A percentile compares a stretch with the other conserved stretches of the same genome.
Evolutionary conservation across 2,329 filamentous ascomycete genomes (phyloP).

Genomic region (Venturia oleaginea): DNA sequence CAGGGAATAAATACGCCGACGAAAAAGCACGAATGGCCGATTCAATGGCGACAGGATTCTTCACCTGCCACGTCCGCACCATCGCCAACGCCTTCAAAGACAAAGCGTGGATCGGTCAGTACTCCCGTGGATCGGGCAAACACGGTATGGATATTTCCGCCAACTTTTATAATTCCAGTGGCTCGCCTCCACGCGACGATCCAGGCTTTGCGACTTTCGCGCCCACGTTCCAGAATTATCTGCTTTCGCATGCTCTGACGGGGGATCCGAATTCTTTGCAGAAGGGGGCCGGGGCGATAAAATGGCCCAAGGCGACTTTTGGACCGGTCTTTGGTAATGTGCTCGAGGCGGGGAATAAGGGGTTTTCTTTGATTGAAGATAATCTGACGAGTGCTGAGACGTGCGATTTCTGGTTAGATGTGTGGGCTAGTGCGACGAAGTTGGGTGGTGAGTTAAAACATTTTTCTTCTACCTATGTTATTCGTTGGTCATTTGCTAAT

Average conservation of each 20-base stretch:
- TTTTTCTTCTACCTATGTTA: background rate
- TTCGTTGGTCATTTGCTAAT: background rate
- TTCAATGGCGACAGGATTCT: background rate
- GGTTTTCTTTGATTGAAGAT: background rate
- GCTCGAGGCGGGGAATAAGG: slow-evolving; percentile 9
- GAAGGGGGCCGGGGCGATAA: background rate
- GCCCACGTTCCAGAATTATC: slow-evolving; percentile 4
- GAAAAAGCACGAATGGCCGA: background rate
- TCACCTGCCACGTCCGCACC: slow-evolving; percentile 9
- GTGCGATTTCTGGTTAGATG: slow-evolving; percentile 11
- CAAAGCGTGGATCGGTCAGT: slow-evolving; percentile 3
- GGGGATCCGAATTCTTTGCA: slow-evolving; percentile 4
- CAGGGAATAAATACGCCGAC: background rate
- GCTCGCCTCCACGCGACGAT: background rate
- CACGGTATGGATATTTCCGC: slow-evolving; percentile 9
- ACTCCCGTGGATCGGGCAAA: background rate
- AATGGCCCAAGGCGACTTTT: slow-evolving; percentile 2
- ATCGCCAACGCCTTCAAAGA: background rate
- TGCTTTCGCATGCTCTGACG: slow-evolving; percentile 5
- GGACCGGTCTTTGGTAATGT: background rate
- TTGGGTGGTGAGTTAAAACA: slow-evolving; percentile 1
- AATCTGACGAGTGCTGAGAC: background rate
- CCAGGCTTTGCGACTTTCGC: background rate
- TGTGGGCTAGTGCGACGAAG: slow-evolving; percentile 8
- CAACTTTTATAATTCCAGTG: slow-evolving; percentile 2